phyloP scores from a whole-genome alignment of 805 yeast species.

The Candida tallmaniae region DNA sequence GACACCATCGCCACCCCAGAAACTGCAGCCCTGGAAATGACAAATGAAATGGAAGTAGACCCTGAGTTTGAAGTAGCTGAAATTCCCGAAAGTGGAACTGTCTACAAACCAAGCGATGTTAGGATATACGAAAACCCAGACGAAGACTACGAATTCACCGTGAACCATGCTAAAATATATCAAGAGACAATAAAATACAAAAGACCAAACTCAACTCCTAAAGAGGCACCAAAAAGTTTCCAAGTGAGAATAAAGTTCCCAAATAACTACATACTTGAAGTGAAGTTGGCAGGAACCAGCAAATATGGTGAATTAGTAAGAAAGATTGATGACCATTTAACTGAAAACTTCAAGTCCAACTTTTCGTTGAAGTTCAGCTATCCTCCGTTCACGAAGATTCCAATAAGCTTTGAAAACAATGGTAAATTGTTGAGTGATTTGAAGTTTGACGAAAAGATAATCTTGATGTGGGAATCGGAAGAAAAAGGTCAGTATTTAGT shows the following conservation, averaged over 20 bases:
- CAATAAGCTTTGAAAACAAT: conserved; percentile 24
- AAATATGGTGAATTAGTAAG: conserved; percentile 35
- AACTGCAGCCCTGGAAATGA: neutral
- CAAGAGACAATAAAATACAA: conserved; percentile 26
- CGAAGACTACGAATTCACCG: conserved; percentile 37
- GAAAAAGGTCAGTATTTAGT: conserved; percentile 5
- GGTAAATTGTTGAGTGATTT: conserved; percentile 20
- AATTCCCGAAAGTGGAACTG: conserved; percentile 1
- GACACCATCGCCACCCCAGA: neutral
- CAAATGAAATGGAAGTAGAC: neutral
- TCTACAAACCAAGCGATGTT: conserved; percentile 10
- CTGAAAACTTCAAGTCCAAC: conserved; percentile 22
- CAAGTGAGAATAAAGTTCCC: conserved; percentile 36
- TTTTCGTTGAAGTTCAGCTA: conserved; percentile 30
- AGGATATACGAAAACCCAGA: conserved; percentile 36
- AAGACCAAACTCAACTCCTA: neutral
- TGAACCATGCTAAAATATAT: conserved; percentile 34
- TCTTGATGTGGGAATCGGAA: conserved; percentile 32
- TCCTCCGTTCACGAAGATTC: conserved; percentile 34
- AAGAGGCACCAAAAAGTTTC: conserved; percentile 20
- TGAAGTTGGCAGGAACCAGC: conserved; percentile 23
- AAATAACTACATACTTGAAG: conserved; percentile 31
- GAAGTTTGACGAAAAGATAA: conserved; percentile 24
- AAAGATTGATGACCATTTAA: conserved; percentile 29
- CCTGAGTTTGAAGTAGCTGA: neutral